Conservation (phyloP, 2,329 filamentous ascomycete species). For the Aureobasidium sp. region DNA sequence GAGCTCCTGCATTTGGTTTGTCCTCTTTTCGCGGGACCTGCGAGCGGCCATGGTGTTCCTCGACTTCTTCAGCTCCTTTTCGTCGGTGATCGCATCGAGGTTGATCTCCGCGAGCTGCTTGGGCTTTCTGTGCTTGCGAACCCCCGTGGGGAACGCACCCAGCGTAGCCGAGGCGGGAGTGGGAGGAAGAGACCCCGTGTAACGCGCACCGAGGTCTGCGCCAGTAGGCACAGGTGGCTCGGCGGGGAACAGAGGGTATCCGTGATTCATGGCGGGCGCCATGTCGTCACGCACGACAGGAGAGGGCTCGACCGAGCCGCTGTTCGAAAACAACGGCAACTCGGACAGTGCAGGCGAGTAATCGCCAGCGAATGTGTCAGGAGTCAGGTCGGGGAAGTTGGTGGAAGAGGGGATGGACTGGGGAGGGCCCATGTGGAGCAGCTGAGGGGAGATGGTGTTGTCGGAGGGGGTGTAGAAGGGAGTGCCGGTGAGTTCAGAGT, state of each 20-base stretch:
- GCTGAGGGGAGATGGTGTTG: slow-evolving; percentile 72
- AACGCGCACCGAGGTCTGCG: not conserved
- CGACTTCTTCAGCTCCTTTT: slow-evolving; percentile 81
- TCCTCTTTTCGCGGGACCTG: slow-evolving; percentile 84
- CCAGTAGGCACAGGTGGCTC: not conserved
- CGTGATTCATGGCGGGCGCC: not conserved
- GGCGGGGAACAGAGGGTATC: not conserved
- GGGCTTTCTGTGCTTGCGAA: slow-evolving; percentile 55
- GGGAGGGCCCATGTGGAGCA: slow-evolving; percentile 61
- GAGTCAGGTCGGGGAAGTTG: slow-evolving; percentile 65
- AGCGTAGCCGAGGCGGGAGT: not conserved
- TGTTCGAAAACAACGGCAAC: slow-evolving; percentile 51
- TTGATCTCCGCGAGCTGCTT: slow-evolving; percentile 73
- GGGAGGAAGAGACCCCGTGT: not conserved
- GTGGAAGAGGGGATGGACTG: slow-evolving; percentile 66
- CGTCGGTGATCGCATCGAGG: slow-evolving; percentile 62
- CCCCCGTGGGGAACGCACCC: slow-evolving; percentile 24
- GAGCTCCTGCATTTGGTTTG: slow-evolving; percentile 65
- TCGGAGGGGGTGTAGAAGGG: slow-evolving; percentile 1
- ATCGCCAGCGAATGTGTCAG: not conserved
- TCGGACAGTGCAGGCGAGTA: slow-evolving; percentile 42
- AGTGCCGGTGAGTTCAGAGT: slow-evolving; percentile 17
- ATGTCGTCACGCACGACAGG: not conserved
- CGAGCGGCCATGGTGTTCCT: slow-evolving; percentile 90
- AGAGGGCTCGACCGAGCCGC: not conserved